A percentile compares a stretch with the other conserved stretches of the same genome.
Conservation (phyloP, 495 filamentous ascomycete genomes). For the Stereocaulon alpinum region DNA sequence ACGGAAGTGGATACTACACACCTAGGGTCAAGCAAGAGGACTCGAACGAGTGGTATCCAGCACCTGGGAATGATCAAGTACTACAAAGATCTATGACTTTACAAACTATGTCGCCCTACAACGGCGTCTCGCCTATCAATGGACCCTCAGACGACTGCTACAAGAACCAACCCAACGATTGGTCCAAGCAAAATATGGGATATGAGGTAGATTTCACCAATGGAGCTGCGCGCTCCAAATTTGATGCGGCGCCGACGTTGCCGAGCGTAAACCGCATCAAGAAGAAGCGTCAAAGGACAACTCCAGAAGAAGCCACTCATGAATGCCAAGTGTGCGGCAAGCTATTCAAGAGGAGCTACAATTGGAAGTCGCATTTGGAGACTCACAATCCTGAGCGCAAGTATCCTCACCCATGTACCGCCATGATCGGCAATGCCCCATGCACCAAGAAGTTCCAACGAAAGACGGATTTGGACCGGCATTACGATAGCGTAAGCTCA, state of each 20-base stretch:
- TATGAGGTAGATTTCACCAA: conserved; percentile 13
- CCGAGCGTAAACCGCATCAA: conserved; percentile 25
- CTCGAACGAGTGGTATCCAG: conserved; percentile 22
- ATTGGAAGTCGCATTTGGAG: conserved; percentile 83
- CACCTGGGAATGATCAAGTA: conserved; percentile 20
- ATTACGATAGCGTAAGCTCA: conserved; percentile 62
- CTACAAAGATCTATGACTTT: conserved; percentile 17
- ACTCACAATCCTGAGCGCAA: conserved; percentile 71
- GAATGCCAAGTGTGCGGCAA: conserved; percentile 67
- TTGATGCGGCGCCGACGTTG: conserved; percentile 18
- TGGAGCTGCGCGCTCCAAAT: conserved; percentile 17
- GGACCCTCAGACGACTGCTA: conserved; percentile 23
- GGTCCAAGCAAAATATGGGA: conserved; percentile 15
- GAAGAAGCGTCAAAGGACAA: conserved; percentile 48
- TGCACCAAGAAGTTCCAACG: conserved; percentile 66
- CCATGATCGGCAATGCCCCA: conserved; percentile 36
- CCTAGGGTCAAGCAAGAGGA: conserved; percentile 23
- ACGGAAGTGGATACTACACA: conserved; percentile 19
- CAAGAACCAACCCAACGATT: conserved; percentile 11
- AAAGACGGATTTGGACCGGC: conserved; percentile 75
- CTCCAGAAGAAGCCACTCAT: conserved; percentile 65
- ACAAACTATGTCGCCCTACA: conserved; percentile 18
- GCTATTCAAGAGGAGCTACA: conserved; percentile 79
- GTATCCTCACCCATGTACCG: conserved; percentile 60
- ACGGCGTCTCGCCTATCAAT: conserved; percentile 15